phyloP scores from a whole-genome alignment of 345 rosid genomes.

The Melaleuca quinquenervia region DNA sequence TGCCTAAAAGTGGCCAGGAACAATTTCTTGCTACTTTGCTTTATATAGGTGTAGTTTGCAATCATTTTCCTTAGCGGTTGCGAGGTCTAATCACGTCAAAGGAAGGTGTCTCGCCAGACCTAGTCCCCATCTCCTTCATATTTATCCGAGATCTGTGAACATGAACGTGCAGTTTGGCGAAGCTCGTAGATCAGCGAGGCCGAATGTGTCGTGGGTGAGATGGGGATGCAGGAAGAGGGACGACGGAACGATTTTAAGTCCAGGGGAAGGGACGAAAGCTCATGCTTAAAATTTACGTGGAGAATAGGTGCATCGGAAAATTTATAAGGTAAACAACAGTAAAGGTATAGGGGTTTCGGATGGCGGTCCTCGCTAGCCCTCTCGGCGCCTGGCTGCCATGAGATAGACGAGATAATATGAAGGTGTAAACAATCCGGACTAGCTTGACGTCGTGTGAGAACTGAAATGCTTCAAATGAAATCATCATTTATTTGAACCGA shows the following conservation, averaged over 20 bases:
- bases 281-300: neutral
- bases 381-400: neutral
- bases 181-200: neutral
- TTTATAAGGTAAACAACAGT: neutral
- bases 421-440: neutral
- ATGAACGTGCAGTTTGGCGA: neutral
- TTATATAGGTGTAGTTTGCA: neutral
- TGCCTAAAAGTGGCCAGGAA: neutral
- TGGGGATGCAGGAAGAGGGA: neutral
- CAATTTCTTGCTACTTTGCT: neutral
- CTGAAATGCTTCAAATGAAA: neutral
- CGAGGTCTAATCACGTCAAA: neutral
- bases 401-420: neutral
- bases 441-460: accelerated
- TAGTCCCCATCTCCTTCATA: neutral
- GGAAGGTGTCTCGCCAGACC: neutral
- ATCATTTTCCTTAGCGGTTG: neutral
- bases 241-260: neutral
- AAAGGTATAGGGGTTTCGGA: neutral
- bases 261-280: neutral
- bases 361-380: neutral
- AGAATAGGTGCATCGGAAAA: neutral
- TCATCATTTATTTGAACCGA: neutral
- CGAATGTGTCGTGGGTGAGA: neutral
- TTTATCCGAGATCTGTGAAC: neutral